These are phyloP conservation scores for Thecaphora thlaspeos DNA, from an alignment of 1,284 basidiomycete species.

Conservation along the genomic window DNA sequence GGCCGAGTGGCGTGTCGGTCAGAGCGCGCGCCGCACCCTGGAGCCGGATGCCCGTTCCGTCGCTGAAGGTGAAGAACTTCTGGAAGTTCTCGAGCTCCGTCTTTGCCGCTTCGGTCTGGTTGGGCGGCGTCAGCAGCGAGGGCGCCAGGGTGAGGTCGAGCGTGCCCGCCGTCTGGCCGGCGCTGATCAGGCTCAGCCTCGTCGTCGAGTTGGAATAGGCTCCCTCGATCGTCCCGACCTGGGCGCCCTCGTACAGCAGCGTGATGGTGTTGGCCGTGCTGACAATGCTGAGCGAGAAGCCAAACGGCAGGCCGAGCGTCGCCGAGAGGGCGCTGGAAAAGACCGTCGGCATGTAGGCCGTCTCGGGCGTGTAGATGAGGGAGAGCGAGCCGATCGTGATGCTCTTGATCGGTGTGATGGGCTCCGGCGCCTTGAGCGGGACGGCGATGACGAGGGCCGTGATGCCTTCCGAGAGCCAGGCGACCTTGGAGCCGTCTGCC, in stretches of 20 bases:
- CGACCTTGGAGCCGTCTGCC: conserved; percentile 66
- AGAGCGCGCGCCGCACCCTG: conserved; percentile 68
- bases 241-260: conserved; percentile 66
- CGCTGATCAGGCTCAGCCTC: conserved; percentile 34
- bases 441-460: conserved; percentile 65
- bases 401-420: conserved; percentile 69
- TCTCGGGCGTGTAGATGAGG: conserved; percentile 65
- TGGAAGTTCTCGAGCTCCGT: conserved; percentile 54
- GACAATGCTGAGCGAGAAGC: conserved; percentile 69
- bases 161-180: conserved; percentile 67
- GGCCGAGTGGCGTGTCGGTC: conserved; percentile 69
- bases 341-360: conserved; percentile 66
- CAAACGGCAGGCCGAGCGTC: conserved; percentile 70
- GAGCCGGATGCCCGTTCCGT: conserved; percentile 66
- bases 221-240: conserved; percentile 62
- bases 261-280: conserved; percentile 67
- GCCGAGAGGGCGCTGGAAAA: conserved; percentile 68
- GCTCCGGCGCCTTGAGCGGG: conserved; percentile 65
- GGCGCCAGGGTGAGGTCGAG: conserved; percentile 69
- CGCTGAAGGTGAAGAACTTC: conserved; percentile 58
- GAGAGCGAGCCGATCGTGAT: conserved; percentile 69
- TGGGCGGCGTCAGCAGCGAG: conserved; percentile 64
- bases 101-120: conserved; percentile 61
- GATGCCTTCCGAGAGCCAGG: conserved; percentile 71
- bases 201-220: conserved; percentile 26